Conservation (phyloP, 1,284 basidiomycete genomes). For the Tetrapyrgos nigripes region DNA sequence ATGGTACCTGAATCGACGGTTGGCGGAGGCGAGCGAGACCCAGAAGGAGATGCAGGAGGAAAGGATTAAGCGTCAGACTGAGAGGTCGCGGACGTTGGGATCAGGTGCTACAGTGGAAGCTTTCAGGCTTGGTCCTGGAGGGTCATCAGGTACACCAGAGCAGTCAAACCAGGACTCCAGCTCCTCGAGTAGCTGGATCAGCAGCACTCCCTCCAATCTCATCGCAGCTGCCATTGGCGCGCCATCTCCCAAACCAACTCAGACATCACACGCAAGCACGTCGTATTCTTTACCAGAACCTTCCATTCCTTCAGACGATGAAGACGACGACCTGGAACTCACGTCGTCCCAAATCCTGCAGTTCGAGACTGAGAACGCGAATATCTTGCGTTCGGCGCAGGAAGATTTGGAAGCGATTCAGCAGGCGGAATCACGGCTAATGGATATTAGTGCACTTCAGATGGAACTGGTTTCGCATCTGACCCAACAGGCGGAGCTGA, state of each 20-base stretch:
- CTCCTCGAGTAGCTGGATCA: constrained; percentile 62
- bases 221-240: constrained; percentile 72
- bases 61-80: constrained; percentile 81
- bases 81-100: constrained; percentile 80
- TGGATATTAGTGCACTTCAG: constrained; percentile 91
- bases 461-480: constrained; percentile 88
- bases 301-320: constrained; percentile 50
- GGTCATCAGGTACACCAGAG: constrained; percentile 3
- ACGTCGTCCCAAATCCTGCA: constrained; percentile 87
- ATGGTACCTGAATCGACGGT: constrained; percentile 82
- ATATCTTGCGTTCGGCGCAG: constrained; percentile 81
- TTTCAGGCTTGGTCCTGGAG: constrained; percentile 41
- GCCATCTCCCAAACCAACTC: constrained; percentile 37
- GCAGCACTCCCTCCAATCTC: constrained; percentile 63
- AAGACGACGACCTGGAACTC: constrained; percentile 79
- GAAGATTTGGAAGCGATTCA: constrained; percentile 87
- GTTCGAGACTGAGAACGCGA: constrained; percentile 90
- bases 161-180: constrained; percentile 26
- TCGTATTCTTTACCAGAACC: constrained; percentile 30
- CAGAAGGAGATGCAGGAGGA: constrained; percentile 91
- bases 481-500: constrained; percentile 87
- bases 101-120: constrained; percentile 70
- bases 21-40: constrained; percentile 78
- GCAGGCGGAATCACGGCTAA: constrained; percentile 85
- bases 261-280: constrained; percentile 22